Percentiles rank a stretch among this genome's conserved stretches.
These are phyloP conservation scores for Calendula officinalis DNA, from an alignment of 129 eudicot genomes.

Conservation along the genomic window DNA sequence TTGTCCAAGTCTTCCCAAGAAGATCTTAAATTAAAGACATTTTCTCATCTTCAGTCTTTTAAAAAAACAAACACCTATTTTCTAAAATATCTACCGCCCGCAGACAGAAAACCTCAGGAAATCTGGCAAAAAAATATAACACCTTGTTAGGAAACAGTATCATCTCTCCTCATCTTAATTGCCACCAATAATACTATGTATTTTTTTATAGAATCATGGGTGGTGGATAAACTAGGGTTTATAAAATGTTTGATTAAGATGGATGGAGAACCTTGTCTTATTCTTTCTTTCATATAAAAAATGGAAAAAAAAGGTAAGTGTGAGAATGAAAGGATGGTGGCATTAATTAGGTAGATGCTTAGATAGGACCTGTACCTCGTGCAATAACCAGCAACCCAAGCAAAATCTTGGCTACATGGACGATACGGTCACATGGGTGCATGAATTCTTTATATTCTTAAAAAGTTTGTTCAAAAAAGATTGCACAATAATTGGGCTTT, in stretches of 20 bases:
- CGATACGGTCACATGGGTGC: constrained; percentile 25
- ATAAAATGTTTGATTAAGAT: constrained; percentile 1
- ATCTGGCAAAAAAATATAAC: no score
- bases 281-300: not conserved
- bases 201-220: not conserved
- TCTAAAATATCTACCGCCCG: no score
- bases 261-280: not conserved
- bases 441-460: constrained; percentile 14
- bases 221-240: not conserved
- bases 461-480: constrained; percentile 16
- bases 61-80: no score
- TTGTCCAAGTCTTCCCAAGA: no score
- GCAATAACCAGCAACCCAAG: not conserved
- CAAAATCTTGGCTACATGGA: constrained; percentile 9
- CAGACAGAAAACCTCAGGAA: no score
- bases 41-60: no score
- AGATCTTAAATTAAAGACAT: no score
- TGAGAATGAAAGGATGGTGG: constrained; percentile 10
- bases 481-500: constrained; percentile 11
- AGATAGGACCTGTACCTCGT: constrained; percentile 2
- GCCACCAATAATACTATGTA: no score
- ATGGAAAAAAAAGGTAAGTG: not conserved
- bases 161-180: no score
- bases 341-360: constrained; percentile 1
- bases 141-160: no score